phyloP scores from a whole-genome alignment of 1,284 basidiomycete species.

The Trichosporon sp. region DNA sequence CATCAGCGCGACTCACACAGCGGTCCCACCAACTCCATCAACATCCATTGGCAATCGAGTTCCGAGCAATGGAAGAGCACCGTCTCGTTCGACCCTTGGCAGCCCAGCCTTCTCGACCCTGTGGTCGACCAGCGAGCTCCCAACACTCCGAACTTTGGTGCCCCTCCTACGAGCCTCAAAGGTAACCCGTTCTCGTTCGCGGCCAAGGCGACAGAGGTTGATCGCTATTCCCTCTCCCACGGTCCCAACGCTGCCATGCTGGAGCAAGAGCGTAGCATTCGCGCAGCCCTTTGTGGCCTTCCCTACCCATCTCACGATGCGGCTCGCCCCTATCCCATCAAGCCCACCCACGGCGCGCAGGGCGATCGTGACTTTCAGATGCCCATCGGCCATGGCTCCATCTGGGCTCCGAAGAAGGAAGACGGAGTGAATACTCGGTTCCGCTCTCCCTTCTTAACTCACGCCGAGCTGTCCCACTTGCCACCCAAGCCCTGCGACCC shows the following conservation, averaged over 20 bases:
- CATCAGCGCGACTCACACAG: not conserved
- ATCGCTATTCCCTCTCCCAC: not conserved
- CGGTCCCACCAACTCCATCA: conserved; percentile 1
- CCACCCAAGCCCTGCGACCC: conserved; percentile 17
- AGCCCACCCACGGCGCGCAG: not conserved
- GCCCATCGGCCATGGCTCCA: not conserved
- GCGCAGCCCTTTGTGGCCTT: conserved; percentile 9
- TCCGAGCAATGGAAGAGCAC: conserved; percentile 9
- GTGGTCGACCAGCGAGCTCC: not conserved
- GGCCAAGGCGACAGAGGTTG: not conserved
- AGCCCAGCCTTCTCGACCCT: not conserved
- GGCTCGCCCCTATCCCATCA: not conserved
- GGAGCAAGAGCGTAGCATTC: conserved; percentile 12
- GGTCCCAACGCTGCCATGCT: not conserved
- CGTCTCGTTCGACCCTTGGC: conserved; percentile 6
- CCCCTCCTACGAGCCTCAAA: not conserved
- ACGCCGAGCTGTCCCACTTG: not conserved
- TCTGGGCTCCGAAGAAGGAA: conserved; percentile 16
- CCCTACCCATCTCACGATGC: not conserved
- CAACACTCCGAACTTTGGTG: not conserved
- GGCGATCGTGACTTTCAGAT: not conserved
- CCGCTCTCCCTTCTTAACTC: conserved; percentile 7
- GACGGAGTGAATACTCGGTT: not conserved
- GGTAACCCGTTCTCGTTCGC: not conserved
- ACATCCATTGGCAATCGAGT: conserved; percentile 14